These are phyloP conservation scores for Monilinia polystroma DNA, from an alignment of 2,329 filamentous ascomycete species.

Conservation along the genomic window DNA sequence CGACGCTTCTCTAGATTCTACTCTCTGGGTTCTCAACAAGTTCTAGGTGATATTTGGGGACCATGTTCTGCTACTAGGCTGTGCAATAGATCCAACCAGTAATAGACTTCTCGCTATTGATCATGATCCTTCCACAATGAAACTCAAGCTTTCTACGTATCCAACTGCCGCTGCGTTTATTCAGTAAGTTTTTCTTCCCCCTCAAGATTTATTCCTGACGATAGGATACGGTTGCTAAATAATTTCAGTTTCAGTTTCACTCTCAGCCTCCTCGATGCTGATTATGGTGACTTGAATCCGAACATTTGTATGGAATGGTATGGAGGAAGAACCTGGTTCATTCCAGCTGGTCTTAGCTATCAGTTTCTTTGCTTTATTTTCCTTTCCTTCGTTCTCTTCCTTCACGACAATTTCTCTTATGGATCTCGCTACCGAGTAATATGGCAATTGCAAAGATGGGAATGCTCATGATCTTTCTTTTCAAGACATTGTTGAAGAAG, in stretches of 20 bases:
- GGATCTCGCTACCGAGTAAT: slow-evolving; percentile 56
- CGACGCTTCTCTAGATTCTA: not conserved
- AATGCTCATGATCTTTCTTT: slow-evolving; percentile 30
- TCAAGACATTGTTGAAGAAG: slow-evolving; percentile 24
- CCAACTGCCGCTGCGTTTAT: slow-evolving; percentile 71
- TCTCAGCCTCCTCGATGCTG: slow-evolving; percentile 44
- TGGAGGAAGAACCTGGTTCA: slow-evolving; percentile 41
- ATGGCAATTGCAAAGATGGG: slow-evolving; percentile 41
- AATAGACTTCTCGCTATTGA: not conserved
- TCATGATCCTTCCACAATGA: not conserved
- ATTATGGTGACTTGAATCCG: slow-evolving; percentile 46
- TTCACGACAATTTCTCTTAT: slow-evolving; percentile 55
- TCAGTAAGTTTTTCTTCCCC: slow-evolving; percentile 47
- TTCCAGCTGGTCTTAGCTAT: slow-evolving; percentile 37
- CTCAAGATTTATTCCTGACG: not conserved
- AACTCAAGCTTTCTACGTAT: not conserved
- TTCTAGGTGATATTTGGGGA: not conserved
- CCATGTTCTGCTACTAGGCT: not conserved
- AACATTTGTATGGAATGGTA: slow-evolving; percentile 53
- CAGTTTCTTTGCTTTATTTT: slow-evolving; percentile 49
- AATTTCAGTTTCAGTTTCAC: slow-evolving; percentile 41
- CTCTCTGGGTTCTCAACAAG: not conserved
- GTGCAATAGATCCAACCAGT: not conserved
- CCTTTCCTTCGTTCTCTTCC: not conserved
- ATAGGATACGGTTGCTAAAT: not conserved